Base-by-base conservation (phyloP, 345 rosid genomes). In the Hypericum perforatum region DNA sequence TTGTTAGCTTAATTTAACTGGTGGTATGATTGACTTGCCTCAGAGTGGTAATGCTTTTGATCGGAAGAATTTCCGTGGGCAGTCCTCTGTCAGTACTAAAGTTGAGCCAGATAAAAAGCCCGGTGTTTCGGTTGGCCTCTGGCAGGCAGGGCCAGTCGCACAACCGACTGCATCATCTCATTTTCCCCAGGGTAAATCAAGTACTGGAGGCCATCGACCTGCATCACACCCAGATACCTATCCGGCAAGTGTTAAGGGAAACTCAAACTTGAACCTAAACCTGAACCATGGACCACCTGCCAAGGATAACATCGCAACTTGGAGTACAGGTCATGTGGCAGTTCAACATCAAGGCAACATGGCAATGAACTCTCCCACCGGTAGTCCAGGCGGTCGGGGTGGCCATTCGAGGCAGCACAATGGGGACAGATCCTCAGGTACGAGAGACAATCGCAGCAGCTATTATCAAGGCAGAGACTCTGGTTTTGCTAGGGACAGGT, bases 401-500 rank as follows among this genome's bases (percentile, higher is more conserved):
- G 72, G 74, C 64, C 94, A 84, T 63, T 70, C 67, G 43, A 77
- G 67, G 63, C 32, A 22, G 4, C 54, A 74, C 52, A 75, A 70
- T 0, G 74, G 76, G 9, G 72, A 64, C 52, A 71, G 80, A 63
- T 67, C 55, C 49, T 42, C 72, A 12, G 74, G 81, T 56, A 68
- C 72, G 8, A 75, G 87, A 65, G 94, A 80, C 15, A 75, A 78
- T 43, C 72, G 64, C 6, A 53, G 32, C 32, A 22, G 37, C 37
- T 16, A 68, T 67, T 48, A 63, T 73, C 80, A 67, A 62, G 75
- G 64, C 59, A 69, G 72, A 57, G 82, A 80, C 57, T 64, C 75
- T 39, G 71, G 74, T 68, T 73, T 32, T 53, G 76, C 67, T 72
- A 80, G 73, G 63, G 85, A 76, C 61, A 78, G 78, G 54, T 57